Base-by-base conservation (phyloP, 2,329 filamentous ascomycete species). In the Tolypocladium cylindrosporum region DNA sequence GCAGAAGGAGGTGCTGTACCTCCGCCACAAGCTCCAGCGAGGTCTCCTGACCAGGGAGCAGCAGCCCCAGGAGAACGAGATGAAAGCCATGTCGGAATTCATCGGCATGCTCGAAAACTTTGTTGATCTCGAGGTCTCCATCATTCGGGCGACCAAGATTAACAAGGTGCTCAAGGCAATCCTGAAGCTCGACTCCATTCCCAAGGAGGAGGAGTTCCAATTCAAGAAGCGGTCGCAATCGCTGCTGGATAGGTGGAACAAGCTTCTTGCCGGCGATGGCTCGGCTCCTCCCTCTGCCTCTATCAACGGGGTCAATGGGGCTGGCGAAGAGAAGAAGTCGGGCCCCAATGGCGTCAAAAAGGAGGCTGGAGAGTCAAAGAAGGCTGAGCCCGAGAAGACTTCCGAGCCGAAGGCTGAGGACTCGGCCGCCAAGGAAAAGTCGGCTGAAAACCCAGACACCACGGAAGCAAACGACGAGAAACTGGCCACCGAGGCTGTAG, bases 161-260 rank as follows among this genome's bases (percentile, higher is more conserved):
- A 93, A 97, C 84, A 99, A 99, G 77, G 93, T 99, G 13, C 81
- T 99, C 58, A 96, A 95, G 77, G 91, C 88, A 5, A 94, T 99
- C 64, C 78, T 97, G 67, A 97, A 96, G 77, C 79, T 99, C 10
- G 82, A 87, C 50, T 81, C 81, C 4, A 96, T 99, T 64, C 92
- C 92, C 6, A 87, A 87, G 61, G 94, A 99, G 63, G 89, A 92
- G 41, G 89, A 96, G 64, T 95, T 88, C 72, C 77, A 89, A 57
- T 97, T 99, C 83, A 95, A 94, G 77, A 79, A 86, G 63, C 88
- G 94, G 55, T 92, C 91, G 41, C 82, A 89, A 63, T 79, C 82
- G 7, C 80, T 99, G 54, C 78, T 97, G n/a, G 85, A 87, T 63
- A 89, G 88, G 72, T 99, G 94, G 94, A 95, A 89, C 72, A 88